These are phyloP conservation scores for Nymphaea colorata DNA, from an alignment of 164 flowering plant genomes.

Conservation along the genomic window DNA sequence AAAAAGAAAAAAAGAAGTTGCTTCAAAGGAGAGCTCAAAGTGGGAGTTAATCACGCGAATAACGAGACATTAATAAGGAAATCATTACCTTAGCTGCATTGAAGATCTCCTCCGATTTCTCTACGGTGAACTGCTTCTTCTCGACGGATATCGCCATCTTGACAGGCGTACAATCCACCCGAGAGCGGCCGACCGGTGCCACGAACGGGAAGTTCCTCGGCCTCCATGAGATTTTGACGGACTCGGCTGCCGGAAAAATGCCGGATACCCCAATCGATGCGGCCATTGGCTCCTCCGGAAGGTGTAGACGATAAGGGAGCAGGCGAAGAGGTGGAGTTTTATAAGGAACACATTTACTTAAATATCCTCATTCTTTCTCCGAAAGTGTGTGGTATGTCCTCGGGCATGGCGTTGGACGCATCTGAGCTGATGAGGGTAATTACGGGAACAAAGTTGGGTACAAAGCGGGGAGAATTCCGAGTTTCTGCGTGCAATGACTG, in stretches of 20 bases:
- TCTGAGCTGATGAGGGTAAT: too few species aligned
- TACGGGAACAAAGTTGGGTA: too few species aligned
- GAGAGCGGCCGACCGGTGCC: background rate
- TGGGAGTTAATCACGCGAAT: background rate
- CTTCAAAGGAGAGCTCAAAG: too few species aligned
- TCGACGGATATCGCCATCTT: slow-evolving; percentile 56
- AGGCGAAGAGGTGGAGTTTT: background rate
- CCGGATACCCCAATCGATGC: background rate
- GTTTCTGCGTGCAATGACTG: too few species aligned
- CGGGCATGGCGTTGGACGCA: too few species aligned
- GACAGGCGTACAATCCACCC: background rate
- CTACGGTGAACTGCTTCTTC: slow-evolving; percentile 48
- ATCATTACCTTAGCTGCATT: slow-evolving; percentile 59
- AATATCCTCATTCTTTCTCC: too few species aligned
- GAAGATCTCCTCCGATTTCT: slow-evolving; percentile 81
- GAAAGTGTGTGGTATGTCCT: too few species aligned
- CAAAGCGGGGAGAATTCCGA: too few species aligned
- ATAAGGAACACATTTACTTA: background rate
- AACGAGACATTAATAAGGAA: background rate
- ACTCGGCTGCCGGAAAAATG: background rate
- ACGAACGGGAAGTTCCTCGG: background rate
- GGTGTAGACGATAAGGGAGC: background rate
- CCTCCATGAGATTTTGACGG: background rate
- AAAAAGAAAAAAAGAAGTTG: too few species aligned
- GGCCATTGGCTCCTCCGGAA: background rate